Base-by-base conservation (phyloP, 257 asterid species). In the Craterostigma plantagineum region DNA sequence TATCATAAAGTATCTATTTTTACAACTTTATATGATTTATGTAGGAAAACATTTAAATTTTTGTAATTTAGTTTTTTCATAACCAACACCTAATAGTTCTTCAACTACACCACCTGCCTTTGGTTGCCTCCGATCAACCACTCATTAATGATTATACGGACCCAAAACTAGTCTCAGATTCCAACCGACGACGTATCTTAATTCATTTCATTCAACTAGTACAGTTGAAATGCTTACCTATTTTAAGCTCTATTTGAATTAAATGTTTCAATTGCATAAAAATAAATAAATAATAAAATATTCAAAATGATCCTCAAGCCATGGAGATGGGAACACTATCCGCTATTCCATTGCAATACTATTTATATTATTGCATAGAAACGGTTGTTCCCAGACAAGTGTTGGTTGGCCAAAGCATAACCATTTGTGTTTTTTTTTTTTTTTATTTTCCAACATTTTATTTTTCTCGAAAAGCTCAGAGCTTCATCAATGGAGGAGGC, bases 401-500 rank as follows among this genome's bases (percentile, higher is more conserved):
- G 12, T 35, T n/a, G n/a, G n/a, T n/a, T 35, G 13, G 33, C 46
- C 34, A 50, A 15, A 0, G 10, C 18, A 23, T 2, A 23, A 23
- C 30, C 30, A 23, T 2, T 23, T 23, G 30, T 23, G 2, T 23
- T 23, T 23, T 23, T 23, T 23, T 23, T 23, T 23, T 23, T 18
- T n/a, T n/a, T n/a, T n/a, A n/a, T 14, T 23, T 10, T 12, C 18
- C n/a, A n/a, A n/a, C n/a, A n/a, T n/a, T n/a, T n/a, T n/a, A n/a
- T 39, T 8, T 4, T 16, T 10, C 13, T 11, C 7, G 2, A 13
- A 39, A 39, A n/a, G 1, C 40, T 9, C 11, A 35, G 4, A 39
- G 9, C 43, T 39, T 13, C 42, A 35, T 11, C 40, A 46, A 45
- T 60, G 66, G 61, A n/a, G n/a, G n/a, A 50, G 36, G 53, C 60